Base-by-base conservation (phyloP, 208 protist genomes). In the Leishmania gerbilli region DNA sequence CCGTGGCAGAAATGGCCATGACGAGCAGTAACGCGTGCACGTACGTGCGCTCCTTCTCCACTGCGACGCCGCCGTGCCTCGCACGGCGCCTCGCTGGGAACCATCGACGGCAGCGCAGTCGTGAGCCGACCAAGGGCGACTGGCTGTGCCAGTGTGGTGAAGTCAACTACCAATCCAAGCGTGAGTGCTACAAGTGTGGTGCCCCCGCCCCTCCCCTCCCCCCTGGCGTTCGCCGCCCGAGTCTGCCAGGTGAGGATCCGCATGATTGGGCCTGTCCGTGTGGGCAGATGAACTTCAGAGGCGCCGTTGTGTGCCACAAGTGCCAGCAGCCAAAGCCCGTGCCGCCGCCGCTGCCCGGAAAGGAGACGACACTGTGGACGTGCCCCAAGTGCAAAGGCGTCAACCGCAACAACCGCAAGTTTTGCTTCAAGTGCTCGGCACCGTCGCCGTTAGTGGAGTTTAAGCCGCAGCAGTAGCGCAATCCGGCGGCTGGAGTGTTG, bases 251-350 rank as follows among this genome's bases (percentile, higher is more conserved):
- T 69, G 95, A 98, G 83, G 95, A 98, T 81, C 93, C 95, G 19
- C 84, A 95, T 79, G 95, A 98, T 82, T 98, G 95, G 93, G 95
- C 95, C 27, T 98, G 95, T 81, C 92, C 95, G n/a, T 98, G 95
- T 64, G 95, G 95, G 19, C 89, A 96, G 71, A 98, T 98, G 93
- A 98, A 98, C 79, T 98, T 96, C 75, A 84, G 95, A n/a, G 93
- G 88, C 55, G 93, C 83, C 71, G 95, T 98, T 2, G 60, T 93
- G 19, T 98, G 95, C 75, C 82, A 95, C 84, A 95, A 95, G 79
- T 98, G 95, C 67, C 81, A 92, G 80, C 92, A 96, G 88, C 93
- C 93, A 11, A 98, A 98, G 84, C 95, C 92, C 49, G 87, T 88
- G 45, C 87, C 95, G 27, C 95, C 95, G 58, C 92, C 92, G 49